Evolutionary conservation across 1,139 yeast species (phyloP).

Genomic region (Pneumocystis murina): DNA sequence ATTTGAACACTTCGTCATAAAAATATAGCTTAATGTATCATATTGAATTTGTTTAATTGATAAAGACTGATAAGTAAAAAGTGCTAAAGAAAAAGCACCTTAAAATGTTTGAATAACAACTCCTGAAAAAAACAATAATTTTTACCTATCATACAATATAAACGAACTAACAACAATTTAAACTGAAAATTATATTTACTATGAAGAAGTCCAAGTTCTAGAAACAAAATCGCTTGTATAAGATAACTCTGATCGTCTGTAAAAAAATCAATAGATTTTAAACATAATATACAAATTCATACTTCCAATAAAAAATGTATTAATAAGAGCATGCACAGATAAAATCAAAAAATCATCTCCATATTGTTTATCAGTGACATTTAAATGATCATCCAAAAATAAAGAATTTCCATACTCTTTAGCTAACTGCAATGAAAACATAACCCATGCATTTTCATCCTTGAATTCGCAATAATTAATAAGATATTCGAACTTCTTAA

Average conservation of each 20-base stretch:
- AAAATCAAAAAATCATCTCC: constrained; percentile 51
- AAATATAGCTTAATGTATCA: constrained; percentile 53
- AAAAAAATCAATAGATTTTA: not conserved
- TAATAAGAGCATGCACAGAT: constrained; percentile 27
- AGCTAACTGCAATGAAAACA: constrained; percentile 24
- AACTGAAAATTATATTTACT: constrained; percentile 56
- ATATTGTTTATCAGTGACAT: constrained; percentile 46
- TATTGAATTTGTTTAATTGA: constrained; percentile 64
- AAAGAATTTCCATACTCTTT: constrained; percentile 26
- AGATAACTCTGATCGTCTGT: constrained; percentile 14
- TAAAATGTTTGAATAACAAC: not conserved
- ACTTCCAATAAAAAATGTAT: constrained; percentile 1
- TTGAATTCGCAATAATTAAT: constrained; percentile 11
- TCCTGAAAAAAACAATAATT: not conserved
- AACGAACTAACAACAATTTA: constrained; percentile 52
- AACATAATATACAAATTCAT: not conserved
- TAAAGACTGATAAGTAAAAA: constrained; percentile 37
- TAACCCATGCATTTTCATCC: constrained; percentile 15
- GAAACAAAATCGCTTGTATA: constrained; percentile 27
- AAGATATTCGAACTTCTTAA: constrained; percentile 7
- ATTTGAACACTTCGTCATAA: constrained; percentile 27
- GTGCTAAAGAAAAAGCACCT: constrained; percentile 37
- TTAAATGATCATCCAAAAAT: constrained; percentile 26
- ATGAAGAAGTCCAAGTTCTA: constrained; percentile 34
- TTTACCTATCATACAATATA: constrained; percentile 40